Evolutionary conservation across 495 filamentous ascomycete species (phyloP).

Genomic region (Geoglossum glabrum): DNA sequence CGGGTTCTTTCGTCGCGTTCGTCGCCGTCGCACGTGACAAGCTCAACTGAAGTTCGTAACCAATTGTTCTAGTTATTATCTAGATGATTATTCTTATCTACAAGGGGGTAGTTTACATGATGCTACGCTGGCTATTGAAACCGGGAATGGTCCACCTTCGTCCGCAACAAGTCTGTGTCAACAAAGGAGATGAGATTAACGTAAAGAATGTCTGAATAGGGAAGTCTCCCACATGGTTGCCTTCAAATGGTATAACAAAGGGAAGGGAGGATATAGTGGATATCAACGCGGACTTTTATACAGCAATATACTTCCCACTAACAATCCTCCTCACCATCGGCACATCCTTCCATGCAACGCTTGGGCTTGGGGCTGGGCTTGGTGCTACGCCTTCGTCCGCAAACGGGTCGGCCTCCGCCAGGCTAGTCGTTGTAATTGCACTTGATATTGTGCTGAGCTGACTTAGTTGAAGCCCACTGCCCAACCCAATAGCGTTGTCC

Average conservation of each 20-base stretch:
- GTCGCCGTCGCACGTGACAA: neutral
- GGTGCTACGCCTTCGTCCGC: constrained; percentile 35
- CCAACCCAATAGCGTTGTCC: constrained; percentile 25
- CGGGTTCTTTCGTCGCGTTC: neutral
- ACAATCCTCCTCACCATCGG: constrained; percentile 49
- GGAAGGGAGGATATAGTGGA: neutral
- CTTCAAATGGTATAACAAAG: neutral
- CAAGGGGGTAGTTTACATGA: neutral
- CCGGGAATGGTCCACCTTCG: neutral
- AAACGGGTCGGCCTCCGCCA: constrained; percentile 36
- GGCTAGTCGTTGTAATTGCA: constrained; percentile 11
- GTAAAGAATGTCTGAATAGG: neutral
- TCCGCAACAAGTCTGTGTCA: neutral
- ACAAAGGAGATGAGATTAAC: neutral
- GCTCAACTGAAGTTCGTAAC: neutral
- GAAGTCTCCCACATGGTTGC: neutral
- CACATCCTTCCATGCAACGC: constrained; percentile 50
- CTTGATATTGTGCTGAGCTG: neutral
- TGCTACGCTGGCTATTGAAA: neutral
- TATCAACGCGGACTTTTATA: constrained; percentile 11
- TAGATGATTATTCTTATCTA: neutral
- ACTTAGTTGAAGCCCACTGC: constrained; percentile 43
- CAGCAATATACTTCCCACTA: constrained; percentile 57
- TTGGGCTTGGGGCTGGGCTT: constrained; percentile 20
- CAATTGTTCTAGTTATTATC: neutral